Conservation (phyloP, 768 basidiomycete species). For the Vararia minispora region DNA sequence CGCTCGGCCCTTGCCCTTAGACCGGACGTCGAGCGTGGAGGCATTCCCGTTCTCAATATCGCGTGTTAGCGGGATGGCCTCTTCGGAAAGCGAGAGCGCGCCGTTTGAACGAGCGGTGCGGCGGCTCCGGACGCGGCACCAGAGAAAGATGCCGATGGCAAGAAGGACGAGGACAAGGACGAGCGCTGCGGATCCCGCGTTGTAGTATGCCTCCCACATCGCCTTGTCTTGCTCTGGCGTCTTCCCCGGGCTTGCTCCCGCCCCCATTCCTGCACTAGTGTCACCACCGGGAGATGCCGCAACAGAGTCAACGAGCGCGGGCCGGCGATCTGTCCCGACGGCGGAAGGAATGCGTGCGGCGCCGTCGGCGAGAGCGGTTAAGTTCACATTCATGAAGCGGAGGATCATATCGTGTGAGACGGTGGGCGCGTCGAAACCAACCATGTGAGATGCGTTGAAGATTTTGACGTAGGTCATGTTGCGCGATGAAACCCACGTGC, state of each 20-base stretch:
- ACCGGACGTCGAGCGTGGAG: constrained; percentile 13
- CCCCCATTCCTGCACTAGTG: no score
- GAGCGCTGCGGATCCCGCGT: constrained; percentile 81
- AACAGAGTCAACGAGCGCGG: constrained; percentile 40
- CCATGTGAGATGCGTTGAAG: constrained; percentile 96
- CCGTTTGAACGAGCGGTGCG: constrained; percentile 29
- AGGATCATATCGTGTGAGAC: constrained; percentile 97
- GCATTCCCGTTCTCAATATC: constrained; percentile 16
- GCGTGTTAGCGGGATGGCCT: constrained; percentile 59
- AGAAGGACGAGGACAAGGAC: constrained; percentile 65
- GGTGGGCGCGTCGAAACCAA: constrained; percentile 75
- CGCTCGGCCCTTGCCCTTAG: constrained; percentile 29
- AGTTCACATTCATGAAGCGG: constrained; percentile 91
- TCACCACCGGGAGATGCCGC: constrained; percentile 25
- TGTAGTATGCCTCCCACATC: constrained; percentile 97
- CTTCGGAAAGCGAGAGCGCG: constrained; percentile 25
- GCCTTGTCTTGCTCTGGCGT: constrained; percentile 72
- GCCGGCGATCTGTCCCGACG: constrained; percentile 65
- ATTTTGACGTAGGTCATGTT: constrained; percentile 95
- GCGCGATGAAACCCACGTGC: constrained; percentile 83
- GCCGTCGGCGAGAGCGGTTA: constrained; percentile 67
- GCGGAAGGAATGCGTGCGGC: constrained; percentile 74
- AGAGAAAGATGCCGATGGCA: constrained; percentile 65
- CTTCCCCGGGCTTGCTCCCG: constrained; percentile 35
- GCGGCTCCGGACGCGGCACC: constrained; percentile 51